Conservation (phyloP, 257 asterid genomes). For the Ajuga chamaepitys region DNA sequence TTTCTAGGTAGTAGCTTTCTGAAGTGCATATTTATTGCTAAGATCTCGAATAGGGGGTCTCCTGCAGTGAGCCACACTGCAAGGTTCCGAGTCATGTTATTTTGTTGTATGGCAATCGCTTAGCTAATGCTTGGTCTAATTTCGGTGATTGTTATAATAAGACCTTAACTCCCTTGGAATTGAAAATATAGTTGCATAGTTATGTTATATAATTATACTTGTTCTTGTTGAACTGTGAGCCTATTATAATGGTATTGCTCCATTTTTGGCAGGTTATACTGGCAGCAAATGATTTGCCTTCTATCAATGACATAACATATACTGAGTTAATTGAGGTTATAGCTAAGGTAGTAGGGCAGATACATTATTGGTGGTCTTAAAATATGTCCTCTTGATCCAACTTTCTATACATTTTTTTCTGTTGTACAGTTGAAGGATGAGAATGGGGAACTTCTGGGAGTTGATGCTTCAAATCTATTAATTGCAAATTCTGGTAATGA, state of each 20-base stretch:
- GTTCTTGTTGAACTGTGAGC: too few relatives aligned
- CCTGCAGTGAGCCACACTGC: constrained; percentile 7
- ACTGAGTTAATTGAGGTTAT: constrained; percentile 69
- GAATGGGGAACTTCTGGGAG: constrained; percentile 72
- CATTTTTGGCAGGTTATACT: constrained; percentile 57
- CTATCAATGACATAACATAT: constrained; percentile 85
- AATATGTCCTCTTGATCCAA: constrained; percentile 14
- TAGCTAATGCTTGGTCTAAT: not conserved
- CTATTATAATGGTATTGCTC: not conserved
- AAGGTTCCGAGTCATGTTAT: not conserved
- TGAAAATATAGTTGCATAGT: not conserved
- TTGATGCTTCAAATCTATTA: constrained; percentile 74
- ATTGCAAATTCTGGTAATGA: constrained; percentile 91
- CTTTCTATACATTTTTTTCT: constrained; percentile 13
- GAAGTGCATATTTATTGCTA: not conserved
- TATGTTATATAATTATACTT: constrained; percentile 1
- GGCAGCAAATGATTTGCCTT: constrained; percentile 93
- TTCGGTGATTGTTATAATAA: not conserved
- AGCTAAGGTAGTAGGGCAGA: constrained; percentile 49
- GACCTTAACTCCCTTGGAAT: constrained; percentile 1
- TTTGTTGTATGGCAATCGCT: not conserved
- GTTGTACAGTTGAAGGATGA: constrained; percentile 75
- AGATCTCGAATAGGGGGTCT: not conserved
- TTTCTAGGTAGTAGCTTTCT: not conserved
- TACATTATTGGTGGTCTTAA: constrained; percentile 3